These are phyloP conservation scores for Hypoxylon sp. DNA, from an alignment of 2,329 filamentous ascomycete genomes.

Conservation along the genomic window DNA sequence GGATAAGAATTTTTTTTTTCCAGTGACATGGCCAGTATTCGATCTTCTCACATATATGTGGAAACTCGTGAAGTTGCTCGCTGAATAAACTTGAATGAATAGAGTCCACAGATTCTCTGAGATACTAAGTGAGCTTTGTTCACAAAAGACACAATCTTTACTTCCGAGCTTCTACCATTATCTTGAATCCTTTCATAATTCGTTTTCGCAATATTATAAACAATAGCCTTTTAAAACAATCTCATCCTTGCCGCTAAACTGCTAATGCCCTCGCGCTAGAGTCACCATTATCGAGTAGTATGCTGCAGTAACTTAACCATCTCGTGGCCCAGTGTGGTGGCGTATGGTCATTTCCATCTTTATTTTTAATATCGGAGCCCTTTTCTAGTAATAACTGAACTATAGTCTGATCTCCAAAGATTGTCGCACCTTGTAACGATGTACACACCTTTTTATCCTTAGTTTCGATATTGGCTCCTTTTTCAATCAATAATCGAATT, in stretches of 20 bases:
- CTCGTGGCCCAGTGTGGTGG: neutral
- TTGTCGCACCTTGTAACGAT: neutral
- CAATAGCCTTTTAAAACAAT: neutral
- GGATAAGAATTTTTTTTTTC: no score
- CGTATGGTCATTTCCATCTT: neutral
- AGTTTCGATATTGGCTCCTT: neutral
- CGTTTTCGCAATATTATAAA: neutral
- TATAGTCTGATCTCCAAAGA: neutral
- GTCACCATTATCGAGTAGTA: constrained; percentile 3
- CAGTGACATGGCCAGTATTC: no score
- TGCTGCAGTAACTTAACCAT: neutral
- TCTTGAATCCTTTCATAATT: neutral
- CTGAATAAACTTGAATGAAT: no score
- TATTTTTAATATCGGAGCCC: neutral
- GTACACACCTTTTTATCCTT: constrained; percentile 10
- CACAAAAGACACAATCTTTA: no score
- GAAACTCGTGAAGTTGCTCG: no score
- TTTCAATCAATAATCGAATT: constrained; percentile 6
- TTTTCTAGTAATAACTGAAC: constrained; percentile 14
- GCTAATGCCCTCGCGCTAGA: neutral
- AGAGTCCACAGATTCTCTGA: no score
- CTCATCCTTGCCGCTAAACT: neutral
- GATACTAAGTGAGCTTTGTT: no score
- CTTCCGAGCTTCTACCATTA: no score
- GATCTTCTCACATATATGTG: no score